These are phyloP conservation scores for Fraxinus paxiana DNA, from an alignment of 305 asterid species.

Conservation along the genomic window DNA sequence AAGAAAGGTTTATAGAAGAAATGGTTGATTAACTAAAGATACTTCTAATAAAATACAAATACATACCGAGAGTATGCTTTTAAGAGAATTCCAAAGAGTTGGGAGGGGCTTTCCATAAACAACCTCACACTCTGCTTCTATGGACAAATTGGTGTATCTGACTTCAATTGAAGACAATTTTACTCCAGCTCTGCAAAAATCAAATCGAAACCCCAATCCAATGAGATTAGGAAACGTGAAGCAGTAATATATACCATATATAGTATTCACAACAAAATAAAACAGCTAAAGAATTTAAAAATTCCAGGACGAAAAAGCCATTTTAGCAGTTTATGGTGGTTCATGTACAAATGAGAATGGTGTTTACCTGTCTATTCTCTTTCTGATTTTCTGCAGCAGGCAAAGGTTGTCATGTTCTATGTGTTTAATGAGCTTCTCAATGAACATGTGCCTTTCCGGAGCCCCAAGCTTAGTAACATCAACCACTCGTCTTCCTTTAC, in stretches of 20 bases:
- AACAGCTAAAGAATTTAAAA: not conserved
- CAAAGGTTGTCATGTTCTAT: constrained; percentile 30
- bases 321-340: not conserved
- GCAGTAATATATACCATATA: not conserved
- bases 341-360: not conserved
- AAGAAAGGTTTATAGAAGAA: not conserved
- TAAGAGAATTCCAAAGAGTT: constrained; percentile 25
- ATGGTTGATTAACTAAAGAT: not conserved
- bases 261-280: not conserved
- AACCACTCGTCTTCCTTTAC: constrained; percentile 31
- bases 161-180: constrained; percentile 26
- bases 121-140: constrained; percentile 29
- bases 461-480: constrained; percentile 40
- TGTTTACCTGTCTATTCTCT: constrained; percentile 30
- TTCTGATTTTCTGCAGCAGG: constrained; percentile 27
- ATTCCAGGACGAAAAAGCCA: not conserved
- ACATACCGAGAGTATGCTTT: constrained; percentile 20
- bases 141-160: constrained; percentile 12
- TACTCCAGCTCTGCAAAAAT: constrained; percentile 43
- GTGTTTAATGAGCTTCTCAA: constrained; percentile 31
- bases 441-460: constrained; percentile 23
- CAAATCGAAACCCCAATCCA: not conserved
- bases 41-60: not conserved
- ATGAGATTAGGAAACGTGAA: not conserved
- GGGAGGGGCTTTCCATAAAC: constrained; percentile 30